phyloP scores from a whole-genome alignment of 257 asterid species.

The Cinchona pubescens region DNA sequence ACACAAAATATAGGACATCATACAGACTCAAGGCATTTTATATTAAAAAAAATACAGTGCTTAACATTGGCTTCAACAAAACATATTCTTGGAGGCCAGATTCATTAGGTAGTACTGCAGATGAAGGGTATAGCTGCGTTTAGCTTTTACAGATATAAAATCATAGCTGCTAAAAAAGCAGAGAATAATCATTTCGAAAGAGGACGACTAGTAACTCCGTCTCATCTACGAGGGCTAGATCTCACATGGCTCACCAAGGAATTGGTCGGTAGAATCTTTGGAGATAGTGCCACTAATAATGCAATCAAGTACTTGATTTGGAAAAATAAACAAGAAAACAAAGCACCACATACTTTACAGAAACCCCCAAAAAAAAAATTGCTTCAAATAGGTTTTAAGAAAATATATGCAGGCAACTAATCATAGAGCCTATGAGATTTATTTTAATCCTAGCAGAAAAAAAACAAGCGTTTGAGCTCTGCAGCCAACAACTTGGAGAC shows the following conservation, averaged over 20 bases:
- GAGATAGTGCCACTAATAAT: not conserved
- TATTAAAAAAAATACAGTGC: no score
- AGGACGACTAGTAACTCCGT: not conserved
- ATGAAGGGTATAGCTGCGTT: not conserved
- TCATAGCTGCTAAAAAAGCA: not conserved
- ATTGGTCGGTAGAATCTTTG: not conserved
- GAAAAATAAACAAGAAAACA: not conserved
- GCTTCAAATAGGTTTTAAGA: not conserved
- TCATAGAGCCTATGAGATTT: not conserved
- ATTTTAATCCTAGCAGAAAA: not conserved
- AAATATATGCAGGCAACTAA: not conserved
- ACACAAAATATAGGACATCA: conserved; percentile 5
- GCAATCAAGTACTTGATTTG: not conserved
- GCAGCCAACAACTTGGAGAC: not conserved
- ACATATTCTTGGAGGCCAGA: not conserved
- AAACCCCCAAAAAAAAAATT: not conserved
- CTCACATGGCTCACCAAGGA: not conserved
- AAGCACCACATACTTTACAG: not conserved
- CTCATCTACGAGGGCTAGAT: not conserved
- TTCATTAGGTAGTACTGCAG: not conserved
- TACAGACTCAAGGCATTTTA: not conserved
- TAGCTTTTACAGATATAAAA: not conserved
- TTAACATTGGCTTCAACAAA: not conserved
- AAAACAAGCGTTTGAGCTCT: not conserved
- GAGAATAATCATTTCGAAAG: not conserved